Base-by-base conservation (phyloP, 208 protist species). In the Spongospora subterranea region DNA sequence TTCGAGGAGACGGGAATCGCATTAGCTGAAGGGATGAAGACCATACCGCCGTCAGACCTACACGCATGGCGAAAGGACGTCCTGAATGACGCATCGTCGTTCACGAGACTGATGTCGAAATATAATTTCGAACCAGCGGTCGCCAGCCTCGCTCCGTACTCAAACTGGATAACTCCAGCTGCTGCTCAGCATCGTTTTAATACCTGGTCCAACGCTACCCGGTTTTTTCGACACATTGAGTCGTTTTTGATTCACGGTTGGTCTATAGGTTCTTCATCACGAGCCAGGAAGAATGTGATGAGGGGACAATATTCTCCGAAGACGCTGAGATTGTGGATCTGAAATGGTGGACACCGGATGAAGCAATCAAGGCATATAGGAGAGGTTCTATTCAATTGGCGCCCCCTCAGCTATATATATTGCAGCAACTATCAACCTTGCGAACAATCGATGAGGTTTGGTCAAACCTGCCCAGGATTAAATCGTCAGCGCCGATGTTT, bases 181-280 rank as follows among this genome's bases (percentile, higher is more conserved):
- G 17, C 71, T 43, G 71, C 11, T 6, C 11, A 43, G 71, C 71
- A 43, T 35, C 71, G 71, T 6, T 82, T 82, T 43, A 82, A 82
- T 43, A 82, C 71, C 6, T 60, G 50, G 50, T 60, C 13, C 13
- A 24, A 60, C 6, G n/a, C n/a, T n/a, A n/a, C n/a, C n/a, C 6
- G 50, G 24, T 60, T 29, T 29, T 60, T 60, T 6, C 24, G 50
- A 24, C 24, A 60, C 50, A 24, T 60, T 60, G 24, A 60, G n/a
- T 24, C 50, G 24, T 60, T 29, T 29, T 24, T 60, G 50, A 60
- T 29, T 60, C 24, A 60, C 50, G 50, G 50, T 24, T 29, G n/a
- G n/a, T n/a, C n/a, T n/a, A n/a, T n/a, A 82, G n/a, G 71, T 82
- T 82, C n/a, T 82, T 82, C n/a, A 6, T 82, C 13, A n/a, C 71